Percentiles rank a stretch among this genome's conserved stretches.
Conservation (phyloP, 1,139 yeast species). For the Pichia sp. region DNA sequence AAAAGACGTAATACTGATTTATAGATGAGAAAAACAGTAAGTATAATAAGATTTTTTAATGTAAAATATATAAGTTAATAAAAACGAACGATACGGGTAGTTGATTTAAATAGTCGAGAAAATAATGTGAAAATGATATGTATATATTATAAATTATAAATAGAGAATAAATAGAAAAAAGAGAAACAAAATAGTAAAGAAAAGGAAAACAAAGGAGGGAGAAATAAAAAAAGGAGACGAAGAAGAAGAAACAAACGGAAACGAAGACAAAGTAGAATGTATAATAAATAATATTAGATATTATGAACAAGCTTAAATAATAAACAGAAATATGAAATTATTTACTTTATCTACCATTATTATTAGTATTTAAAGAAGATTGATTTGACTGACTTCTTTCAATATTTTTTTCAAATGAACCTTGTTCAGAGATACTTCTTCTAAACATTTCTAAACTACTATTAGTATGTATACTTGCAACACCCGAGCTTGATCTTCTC, state of each 20-base stretch:
- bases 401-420: background rate
- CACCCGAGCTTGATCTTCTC: conserved; percentile 51
- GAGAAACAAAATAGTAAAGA: too few relatives aligned
- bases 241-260: too few relatives aligned
- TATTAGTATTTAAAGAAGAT: background rate
- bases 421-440: conserved; percentile 25
- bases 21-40: background rate
- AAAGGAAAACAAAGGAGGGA: too few relatives aligned
- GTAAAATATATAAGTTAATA: background rate
- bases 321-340: too few relatives aligned
- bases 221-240: too few relatives aligned
- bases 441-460: conserved; percentile 31
- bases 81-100: too few relatives aligned
- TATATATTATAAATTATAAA: background rate
- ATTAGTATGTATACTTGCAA: conserved; percentile 28
- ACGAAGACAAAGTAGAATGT: too few relatives aligned
- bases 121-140: background rate
- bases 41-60: background rate
- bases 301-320: too few relatives aligned
- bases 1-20: background rate
- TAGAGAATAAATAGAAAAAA: background rate
- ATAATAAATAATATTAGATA: too few relatives aligned
- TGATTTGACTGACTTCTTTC: too few relatives aligned
- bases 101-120: too few relatives aligned
- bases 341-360: background rate